These are phyloP conservation scores for Ilyonectria destructans DNA, from an alignment of 2,329 filamentous ascomycete species.

Conservation along the genomic window DNA sequence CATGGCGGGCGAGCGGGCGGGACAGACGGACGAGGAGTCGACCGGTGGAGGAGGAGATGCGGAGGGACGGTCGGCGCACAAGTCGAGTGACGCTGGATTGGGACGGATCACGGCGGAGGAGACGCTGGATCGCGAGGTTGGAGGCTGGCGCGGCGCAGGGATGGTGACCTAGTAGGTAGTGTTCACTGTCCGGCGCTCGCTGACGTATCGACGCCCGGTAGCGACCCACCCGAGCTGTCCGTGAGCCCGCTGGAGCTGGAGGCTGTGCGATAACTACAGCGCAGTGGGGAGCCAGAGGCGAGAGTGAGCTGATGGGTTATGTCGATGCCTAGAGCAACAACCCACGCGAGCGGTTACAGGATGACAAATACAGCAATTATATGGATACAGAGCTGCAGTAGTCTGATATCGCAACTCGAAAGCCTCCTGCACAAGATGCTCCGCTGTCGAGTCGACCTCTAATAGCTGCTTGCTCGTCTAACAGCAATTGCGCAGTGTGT, in stretches of 20 bases:
- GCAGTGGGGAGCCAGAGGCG: neutral
- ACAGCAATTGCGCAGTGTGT: neutral
- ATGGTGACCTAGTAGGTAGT: conserved; percentile 39
- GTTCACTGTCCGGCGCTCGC: conserved; percentile 42
- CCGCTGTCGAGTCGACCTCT: neutral
- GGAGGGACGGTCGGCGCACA: conserved; percentile 13
- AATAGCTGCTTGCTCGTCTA: neutral
- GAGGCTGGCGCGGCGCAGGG: conserved; percentile 44
- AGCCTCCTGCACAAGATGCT: neutral
- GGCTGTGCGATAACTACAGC: neutral
- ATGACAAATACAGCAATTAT: neutral
- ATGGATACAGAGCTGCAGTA: neutral
- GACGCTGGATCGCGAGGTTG: conserved; percentile 34
- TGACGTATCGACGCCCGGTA: conserved; percentile 54
- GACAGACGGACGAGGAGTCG: neutral
- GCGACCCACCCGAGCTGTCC: conserved; percentile 47
- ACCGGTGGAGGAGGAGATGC: conserved; percentile 10
- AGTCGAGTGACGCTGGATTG: neutral
- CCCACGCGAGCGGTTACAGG: neutral
- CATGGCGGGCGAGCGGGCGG: conserved; percentile 70
- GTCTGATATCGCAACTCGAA: neutral
- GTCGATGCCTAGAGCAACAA: conserved; percentile 15
- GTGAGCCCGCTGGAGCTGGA: conserved; percentile 14
- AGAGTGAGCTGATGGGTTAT: conserved; percentile 16
- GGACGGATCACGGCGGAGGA: conserved; percentile 8